Evolutionary conservation across 176 grass and related monocot species (phyloP).

Genomic region (Coix lacrymajobi): DNA sequence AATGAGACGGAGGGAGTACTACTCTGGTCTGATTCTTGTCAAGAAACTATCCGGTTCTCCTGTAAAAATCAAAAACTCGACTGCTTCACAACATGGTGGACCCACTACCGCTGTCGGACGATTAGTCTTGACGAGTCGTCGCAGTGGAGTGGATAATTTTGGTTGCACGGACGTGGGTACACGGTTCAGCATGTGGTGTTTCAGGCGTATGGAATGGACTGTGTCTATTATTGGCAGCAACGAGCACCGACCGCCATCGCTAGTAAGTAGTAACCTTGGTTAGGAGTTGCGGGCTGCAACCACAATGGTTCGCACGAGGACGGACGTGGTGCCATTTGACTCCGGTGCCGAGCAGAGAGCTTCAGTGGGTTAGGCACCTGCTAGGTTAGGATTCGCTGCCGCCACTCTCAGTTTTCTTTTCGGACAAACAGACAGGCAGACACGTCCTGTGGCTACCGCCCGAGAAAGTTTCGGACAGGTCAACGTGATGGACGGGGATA

Average conservation of each 20-base stretch:
- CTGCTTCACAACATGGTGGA: background rate
- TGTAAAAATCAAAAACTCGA: too few species aligned
- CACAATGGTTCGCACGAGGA: background rate
- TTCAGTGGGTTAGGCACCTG: conserved; percentile 30
- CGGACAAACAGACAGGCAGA: background rate
- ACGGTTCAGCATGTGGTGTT: background rate
- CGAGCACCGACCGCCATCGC: background rate
- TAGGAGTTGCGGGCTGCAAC: background rate
- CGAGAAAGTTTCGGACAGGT: background rate
- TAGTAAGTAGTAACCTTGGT: background rate
- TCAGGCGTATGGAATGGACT: background rate
- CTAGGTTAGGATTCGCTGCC: background rate
- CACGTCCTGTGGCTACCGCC: background rate
- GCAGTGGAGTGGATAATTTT: background rate
- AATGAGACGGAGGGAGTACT: too few species aligned
- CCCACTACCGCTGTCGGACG: background rate
- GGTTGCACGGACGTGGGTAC: background rate
- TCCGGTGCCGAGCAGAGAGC: background rate
- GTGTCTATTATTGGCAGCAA: background rate
- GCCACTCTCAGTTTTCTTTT: background rate
- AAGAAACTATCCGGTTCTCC: background rate
- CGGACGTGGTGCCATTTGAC: background rate
- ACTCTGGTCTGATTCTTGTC: background rate
- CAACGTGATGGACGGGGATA: background rate
- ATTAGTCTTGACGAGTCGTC: background rate